A percentile compares a stretch with the other conserved stretches of the same genome.
Evolutionary conservation across 1,139 yeast species (phyloP).

Genomic region (Yamadazyma friedrichii): DNA sequence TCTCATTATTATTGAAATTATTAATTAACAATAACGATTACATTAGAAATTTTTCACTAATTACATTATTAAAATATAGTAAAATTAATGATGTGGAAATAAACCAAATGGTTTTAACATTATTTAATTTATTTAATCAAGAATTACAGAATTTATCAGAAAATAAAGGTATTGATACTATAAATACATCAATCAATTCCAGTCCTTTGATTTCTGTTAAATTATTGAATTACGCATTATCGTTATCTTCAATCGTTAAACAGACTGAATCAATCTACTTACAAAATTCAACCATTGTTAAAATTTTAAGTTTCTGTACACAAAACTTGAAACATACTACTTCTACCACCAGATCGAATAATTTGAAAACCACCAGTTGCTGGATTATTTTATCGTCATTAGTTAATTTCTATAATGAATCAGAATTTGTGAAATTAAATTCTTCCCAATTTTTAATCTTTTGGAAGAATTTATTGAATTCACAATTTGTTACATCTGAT

Average conservation of each 20-base stretch:
- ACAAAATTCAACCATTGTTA: slow-evolving; percentile 44
- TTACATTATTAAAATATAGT: slow-evolving; percentile 33
- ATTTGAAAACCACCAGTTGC: slow-evolving; percentile 33
- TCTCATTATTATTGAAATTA: slow-evolving; percentile 32
- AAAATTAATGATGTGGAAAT: slow-evolving; percentile 33
- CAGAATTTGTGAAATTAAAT: slow-evolving; percentile 63
- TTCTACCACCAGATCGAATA: slow-evolving; percentile 17
- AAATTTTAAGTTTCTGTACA: slow-evolving; percentile 47
- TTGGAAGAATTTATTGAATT: slow-evolving; percentile 80
- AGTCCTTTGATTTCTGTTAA: slow-evolving; percentile 22
- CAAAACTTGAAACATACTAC: slow-evolving; percentile 44
- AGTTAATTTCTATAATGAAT: slow-evolving; percentile 63
- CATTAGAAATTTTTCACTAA: slow-evolving; percentile 37
- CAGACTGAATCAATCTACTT: slow-evolving; percentile 36
- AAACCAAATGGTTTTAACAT: slow-evolving; percentile 34
- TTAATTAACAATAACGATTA: slow-evolving; percentile 33
- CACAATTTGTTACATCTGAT: slow-evolving; percentile 38
- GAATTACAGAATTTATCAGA: slow-evolving; percentile 27
- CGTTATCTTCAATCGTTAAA: slow-evolving; percentile 37
- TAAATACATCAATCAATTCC: slow-evolving; percentile 24
- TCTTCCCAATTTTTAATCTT: slow-evolving; percentile 72
- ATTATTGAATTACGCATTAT: slow-evolving; percentile 35
- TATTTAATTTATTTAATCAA: slow-evolving; percentile 32
- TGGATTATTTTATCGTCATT: slow-evolving; percentile 82
- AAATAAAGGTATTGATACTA: slow-evolving; percentile 15